phyloP scores from a whole-genome alignment of 331 rosid species.

The Pyrus hybrid region DNA sequence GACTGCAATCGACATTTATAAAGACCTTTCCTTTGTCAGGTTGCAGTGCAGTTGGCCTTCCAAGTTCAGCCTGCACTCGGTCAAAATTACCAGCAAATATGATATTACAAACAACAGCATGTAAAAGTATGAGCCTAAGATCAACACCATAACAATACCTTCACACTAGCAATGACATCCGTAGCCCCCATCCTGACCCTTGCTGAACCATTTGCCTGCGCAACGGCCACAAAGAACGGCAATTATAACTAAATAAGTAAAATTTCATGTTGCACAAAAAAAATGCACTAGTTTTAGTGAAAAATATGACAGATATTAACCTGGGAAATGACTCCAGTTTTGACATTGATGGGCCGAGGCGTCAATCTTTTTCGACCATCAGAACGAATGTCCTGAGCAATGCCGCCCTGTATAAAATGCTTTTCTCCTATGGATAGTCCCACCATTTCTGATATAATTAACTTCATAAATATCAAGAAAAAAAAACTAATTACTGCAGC shows the following conservation, averaged over 20 bases:
- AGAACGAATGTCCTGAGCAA: constrained; percentile 78
- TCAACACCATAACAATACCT: constrained; percentile 38
- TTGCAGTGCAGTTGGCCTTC: constrained; percentile 58
- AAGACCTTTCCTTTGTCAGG: constrained; percentile 74
- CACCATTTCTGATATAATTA: constrained; percentile 39
- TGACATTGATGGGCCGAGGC: constrained; percentile 55
- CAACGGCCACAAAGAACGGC: background rate
- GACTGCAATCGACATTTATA: constrained; percentile 74
- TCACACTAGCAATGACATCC: constrained; percentile 75
- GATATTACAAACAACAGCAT: background rate
- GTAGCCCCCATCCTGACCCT: constrained; percentile 76
- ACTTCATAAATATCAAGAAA: background rate
- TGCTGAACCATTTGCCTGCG: constrained; percentile 77
- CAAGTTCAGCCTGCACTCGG: constrained; percentile 80
- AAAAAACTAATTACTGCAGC: background rate
- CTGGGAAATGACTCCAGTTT: constrained; percentile 81
- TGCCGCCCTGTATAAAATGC: constrained; percentile 71
- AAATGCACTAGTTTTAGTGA: background rate
- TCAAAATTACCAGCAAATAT: constrained; percentile 1
- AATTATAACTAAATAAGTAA: background rate
- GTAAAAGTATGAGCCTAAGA: background rate
- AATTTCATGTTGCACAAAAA: background rate
- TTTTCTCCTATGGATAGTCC: constrained; percentile 68
- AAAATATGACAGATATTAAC: constrained; percentile 8
- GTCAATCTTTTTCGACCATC: constrained; percentile 84